Evolutionary conservation across 352 stramenopile species (phyloP).

Genomic region (Aphanomyces euteiches): DNA sequence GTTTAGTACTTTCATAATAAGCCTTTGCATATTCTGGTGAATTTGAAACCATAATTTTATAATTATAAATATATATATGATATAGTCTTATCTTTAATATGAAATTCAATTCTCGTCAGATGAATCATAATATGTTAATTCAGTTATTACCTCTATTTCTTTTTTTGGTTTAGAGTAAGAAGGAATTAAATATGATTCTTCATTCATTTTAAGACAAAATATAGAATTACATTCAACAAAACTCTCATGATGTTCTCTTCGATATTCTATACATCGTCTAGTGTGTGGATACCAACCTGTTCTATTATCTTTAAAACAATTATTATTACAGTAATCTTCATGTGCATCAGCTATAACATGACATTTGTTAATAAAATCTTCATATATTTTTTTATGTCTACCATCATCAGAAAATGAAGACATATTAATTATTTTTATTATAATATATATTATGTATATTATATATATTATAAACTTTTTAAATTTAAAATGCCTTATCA

Average conservation of each 20-base stretch:
- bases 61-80: constrained; percentile 8
- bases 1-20: constrained; percentile 2
- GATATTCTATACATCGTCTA: neutral
- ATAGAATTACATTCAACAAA: constrained; percentile 6
- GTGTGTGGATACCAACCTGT: neutral
- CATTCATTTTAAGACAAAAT: constrained; percentile 4
- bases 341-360: neutral
- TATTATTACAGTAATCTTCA: constrained; percentile 3
- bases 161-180: too few species aligned
- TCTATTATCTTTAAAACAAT: constrained; percentile 10
- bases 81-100: constrained; percentile 4
- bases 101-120: neutral
- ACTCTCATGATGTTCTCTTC: neutral
- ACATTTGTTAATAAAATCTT: constrained; percentile 10
- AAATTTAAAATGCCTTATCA: too few species aligned
- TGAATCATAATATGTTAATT: neutral
- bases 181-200: neutral
- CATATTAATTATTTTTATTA: too few species aligned
- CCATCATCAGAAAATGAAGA: neutral
- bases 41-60: neutral
- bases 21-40: constrained; percentile 7
- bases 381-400: constrained; percentile 4
- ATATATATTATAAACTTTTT: too few species aligned
- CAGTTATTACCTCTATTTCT: too few species aligned
- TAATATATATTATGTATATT: too few species aligned